Conservation (phyloP, 495 filamentous ascomycete genomes). For the Daldinia caldariorum region DNA sequence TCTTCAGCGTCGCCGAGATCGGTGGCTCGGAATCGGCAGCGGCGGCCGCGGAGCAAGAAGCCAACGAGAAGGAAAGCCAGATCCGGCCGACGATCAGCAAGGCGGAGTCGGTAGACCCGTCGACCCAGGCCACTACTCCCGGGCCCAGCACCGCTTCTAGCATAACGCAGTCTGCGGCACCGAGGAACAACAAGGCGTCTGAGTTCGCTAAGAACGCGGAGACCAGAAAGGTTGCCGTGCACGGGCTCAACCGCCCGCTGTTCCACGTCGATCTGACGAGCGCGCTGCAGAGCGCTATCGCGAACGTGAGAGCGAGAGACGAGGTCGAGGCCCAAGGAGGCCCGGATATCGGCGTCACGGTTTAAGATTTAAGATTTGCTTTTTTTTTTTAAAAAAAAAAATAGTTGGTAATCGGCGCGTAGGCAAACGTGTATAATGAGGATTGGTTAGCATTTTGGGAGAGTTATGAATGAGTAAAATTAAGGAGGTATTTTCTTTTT, state of each 20-base stretch:
- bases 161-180: conserved; percentile 34
- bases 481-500: neutral
- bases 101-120: conserved; percentile 23
- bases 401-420: too few relatives aligned
- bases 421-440: neutral
- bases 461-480: neutral
- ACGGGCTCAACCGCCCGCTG: conserved; percentile 86
- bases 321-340: conserved; percentile 44
- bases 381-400: too few relatives aligned
- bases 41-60: conserved; percentile 59
- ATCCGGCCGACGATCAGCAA: conserved; percentile 47
- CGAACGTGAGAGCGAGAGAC: conserved; percentile 69
- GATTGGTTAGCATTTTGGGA: neutral
- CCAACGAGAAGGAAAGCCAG: conserved; percentile 67
- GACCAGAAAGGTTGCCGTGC: conserved; percentile 67
- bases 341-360: conserved; percentile 31
- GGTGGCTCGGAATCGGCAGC: conserved; percentile 76
- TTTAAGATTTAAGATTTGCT: conserved; percentile 5
- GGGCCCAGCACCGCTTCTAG: conserved; percentile 42
- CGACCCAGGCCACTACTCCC: conserved; percentile 42
- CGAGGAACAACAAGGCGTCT: conserved; percentile 37
- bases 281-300: conserved; percentile 87
- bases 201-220: conserved; percentile 22
- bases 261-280: conserved; percentile 96
- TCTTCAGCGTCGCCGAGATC: conserved; percentile 93